phyloP scores from a whole-genome alignment of 2,329 filamentous ascomycete genomes.

The Lojkania enalia region DNA sequence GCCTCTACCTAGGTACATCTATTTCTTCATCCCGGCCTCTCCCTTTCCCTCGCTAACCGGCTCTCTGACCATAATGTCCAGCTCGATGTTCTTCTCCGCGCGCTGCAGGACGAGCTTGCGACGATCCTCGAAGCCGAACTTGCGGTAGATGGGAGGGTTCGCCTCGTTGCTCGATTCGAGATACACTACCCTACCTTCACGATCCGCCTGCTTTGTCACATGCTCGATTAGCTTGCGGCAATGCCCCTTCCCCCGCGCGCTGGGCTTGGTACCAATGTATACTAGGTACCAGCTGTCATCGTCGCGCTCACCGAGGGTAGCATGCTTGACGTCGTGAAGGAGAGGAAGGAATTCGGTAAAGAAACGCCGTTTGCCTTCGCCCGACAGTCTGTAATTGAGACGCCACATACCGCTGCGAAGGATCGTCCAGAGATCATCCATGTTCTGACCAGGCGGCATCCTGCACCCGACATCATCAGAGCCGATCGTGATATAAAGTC shows the following conservation, averaged over 20 bases:
- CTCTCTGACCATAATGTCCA: conserved; percentile 84
- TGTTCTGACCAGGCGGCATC: conserved; percentile 74
- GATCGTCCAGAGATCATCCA: conserved; percentile 72
- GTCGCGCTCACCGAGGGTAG: conserved; percentile 69
- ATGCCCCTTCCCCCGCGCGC: conserved; percentile 72
- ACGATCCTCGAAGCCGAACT: conserved; percentile 71
- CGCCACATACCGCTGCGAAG: conserved; percentile 78
- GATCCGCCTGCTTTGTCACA: conserved; percentile 68
- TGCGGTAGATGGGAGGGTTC: conserved; percentile 73
- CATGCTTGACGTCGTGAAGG: conserved; percentile 71
- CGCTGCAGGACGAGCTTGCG: conserved; percentile 66
- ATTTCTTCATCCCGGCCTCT: conserved; percentile 20
- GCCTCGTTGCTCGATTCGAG: conserved; percentile 73
- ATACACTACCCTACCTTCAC: conserved; percentile 69
- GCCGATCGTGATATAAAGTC: too few relatives aligned
- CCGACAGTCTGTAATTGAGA: conserved; percentile 72
- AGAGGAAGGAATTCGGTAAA: conserved; percentile 76
- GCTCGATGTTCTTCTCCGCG: conserved; percentile 60
- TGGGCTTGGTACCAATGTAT: conserved; percentile 76
- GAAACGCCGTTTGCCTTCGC: conserved; percentile 73
- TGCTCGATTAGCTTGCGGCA: conserved; percentile 71
- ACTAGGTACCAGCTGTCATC: conserved; percentile 77
- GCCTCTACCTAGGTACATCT: too few relatives aligned
- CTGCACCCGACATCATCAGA: conserved; percentile 50
- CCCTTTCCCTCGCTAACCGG: conserved; percentile 46